Evolutionary conservation across 441 rosid species (phyloP).

Genomic region (Erysimum cheiri): DNA sequence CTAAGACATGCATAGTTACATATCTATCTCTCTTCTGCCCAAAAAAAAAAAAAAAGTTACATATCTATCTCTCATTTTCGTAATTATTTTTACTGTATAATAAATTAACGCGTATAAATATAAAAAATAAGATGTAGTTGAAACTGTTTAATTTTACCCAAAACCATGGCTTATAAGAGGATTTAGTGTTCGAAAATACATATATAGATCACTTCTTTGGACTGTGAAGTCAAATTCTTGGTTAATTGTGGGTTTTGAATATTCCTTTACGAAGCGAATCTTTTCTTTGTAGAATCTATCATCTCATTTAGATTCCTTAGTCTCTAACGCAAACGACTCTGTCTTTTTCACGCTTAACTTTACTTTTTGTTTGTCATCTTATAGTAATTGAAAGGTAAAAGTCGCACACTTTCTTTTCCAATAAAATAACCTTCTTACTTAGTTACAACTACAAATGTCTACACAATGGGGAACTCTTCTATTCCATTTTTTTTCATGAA

Average conservation of each 20-base stretch:
- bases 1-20: neutral
- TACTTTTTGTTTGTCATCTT: constrained; percentile 23
- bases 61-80: neutral
- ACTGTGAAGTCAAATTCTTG: constrained; percentile 6
- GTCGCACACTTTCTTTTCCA: constrained; percentile 7
- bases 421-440: constrained; percentile 21
- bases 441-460: constrained; percentile 12
- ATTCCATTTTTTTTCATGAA: neutral
- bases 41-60: too few species aligned
- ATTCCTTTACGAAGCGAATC: constrained; percentile 13
- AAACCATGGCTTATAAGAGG: neutral
- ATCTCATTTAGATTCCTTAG: constrained; percentile 38
- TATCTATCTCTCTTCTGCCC: too few species aligned
- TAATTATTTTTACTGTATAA: neutral
- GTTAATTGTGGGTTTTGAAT: neutral
- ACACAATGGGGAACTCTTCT: constrained; percentile 15
- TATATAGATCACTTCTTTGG: neutral
- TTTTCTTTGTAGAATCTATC: constrained; percentile 37
- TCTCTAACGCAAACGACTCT: constrained; percentile 30
- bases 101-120: neutral
- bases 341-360: constrained; percentile 14
- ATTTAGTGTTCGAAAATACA: neutral
- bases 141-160: constrained; percentile 4
- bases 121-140: neutral
- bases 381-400: constrained; percentile 22